phyloP scores from a whole-genome alignment of 2,329 filamentous ascomycete species.

The Microcyclospora tardicrescens region DNA sequence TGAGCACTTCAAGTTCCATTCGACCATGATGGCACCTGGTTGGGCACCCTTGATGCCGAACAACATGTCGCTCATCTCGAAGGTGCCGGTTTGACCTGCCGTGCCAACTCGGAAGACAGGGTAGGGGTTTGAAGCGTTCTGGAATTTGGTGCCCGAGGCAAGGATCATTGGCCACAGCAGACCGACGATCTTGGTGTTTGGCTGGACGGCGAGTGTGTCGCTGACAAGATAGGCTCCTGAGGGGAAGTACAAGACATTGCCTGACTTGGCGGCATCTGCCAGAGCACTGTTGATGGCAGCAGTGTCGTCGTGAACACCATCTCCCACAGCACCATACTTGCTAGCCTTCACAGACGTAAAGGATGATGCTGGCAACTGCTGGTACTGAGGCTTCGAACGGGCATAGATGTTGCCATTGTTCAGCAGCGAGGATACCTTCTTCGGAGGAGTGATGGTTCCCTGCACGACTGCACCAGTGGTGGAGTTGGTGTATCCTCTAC shows the following conservation, averaged over 20 bases:
- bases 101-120: conserved; percentile 79
- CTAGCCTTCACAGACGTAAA: conserved; percentile 74
- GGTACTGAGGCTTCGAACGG: conserved; percentile 81
- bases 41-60: conserved; percentile 73
- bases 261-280: conserved; percentile 45
- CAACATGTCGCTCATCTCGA: conserved; percentile 81
- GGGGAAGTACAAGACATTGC: conserved; percentile 51
- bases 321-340: conserved; percentile 61
- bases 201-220: conserved; percentile 45
- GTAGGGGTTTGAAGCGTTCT: conserved; percentile 60
- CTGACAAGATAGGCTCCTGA: conserved; percentile 51
- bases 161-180: conserved; percentile 88
- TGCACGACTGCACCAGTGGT: conserved; percentile 3
- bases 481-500: conserved; percentile 52
- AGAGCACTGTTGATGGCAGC: conserved; percentile 68
- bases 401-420: conserved; percentile 59
- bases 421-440: conserved; percentile 56
- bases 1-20: conserved; percentile 71
- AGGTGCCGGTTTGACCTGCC: conserved; percentile 57
- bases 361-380: conserved; percentile 47
- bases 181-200: conserved; percentile 65
- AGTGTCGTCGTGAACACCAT: conserved; percentile 80
- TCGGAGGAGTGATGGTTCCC: conserved; percentile 27
- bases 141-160: conserved; percentile 61
- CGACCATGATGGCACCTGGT: conserved; percentile 76